Evolutionary conservation across 2,329 filamentous ascomycete species (phyloP).

Genomic region (Rosellinia necatrix): DNA sequence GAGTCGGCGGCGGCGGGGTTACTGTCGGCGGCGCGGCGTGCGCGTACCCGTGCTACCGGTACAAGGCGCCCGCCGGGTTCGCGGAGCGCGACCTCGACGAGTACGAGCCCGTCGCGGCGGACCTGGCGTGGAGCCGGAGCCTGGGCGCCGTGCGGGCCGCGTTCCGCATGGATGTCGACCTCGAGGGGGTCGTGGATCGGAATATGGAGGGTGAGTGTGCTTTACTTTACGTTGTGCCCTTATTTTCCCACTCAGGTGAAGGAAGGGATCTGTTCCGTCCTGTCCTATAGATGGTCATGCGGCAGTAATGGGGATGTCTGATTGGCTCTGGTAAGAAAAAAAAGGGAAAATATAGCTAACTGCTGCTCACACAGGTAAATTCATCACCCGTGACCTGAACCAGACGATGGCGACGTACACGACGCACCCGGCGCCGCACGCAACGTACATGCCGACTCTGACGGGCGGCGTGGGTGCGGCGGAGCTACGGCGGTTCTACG

Average conservation of each 20-base stretch:
- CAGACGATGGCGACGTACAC: constrained; percentile 64
- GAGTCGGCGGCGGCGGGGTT: constrained; percentile 41
- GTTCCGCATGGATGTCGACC: constrained; percentile 66
- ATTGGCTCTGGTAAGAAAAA: too few species aligned
- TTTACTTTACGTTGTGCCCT: neutral
- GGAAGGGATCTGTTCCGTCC: too few species aligned
- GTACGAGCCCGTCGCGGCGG: constrained; percentile 66
- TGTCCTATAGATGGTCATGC: too few species aligned
- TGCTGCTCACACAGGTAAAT: constrained; percentile 46
- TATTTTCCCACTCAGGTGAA: neutral
- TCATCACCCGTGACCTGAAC: constrained; percentile 60
- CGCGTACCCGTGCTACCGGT: constrained; percentile 48
- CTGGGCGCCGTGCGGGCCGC: constrained; percentile 63
- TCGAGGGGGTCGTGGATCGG: constrained; percentile 68
- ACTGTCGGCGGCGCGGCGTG: constrained; percentile 28
- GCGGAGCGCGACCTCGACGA: constrained; percentile 72
- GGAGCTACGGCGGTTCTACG: constrained; percentile 66
- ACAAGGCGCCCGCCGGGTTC: constrained; percentile 64
- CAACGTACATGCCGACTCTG: constrained; percentile 69
- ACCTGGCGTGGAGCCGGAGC: constrained; percentile 72
- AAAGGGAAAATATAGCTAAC: neutral
- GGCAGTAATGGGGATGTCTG: neutral
- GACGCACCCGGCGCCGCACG: constrained; percentile 67
- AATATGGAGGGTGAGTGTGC: constrained; percentile 60
- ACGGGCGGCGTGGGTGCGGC: constrained; percentile 66